These are phyloP conservation scores for Leccinum longicurvipes DNA, from an alignment of 768 basidiomycete genomes.

Conservation along the genomic window DNA sequence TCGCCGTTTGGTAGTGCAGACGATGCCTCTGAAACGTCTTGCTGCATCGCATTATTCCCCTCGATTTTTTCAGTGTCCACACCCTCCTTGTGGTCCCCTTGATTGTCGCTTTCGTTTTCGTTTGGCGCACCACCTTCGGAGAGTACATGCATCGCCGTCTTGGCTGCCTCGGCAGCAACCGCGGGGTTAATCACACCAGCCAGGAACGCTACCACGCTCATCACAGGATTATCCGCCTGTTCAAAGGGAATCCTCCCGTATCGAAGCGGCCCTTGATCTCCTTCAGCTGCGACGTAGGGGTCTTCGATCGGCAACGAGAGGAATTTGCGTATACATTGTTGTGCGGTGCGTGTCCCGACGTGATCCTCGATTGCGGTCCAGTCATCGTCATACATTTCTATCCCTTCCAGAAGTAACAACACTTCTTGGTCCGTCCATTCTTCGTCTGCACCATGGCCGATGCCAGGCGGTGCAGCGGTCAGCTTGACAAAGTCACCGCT, in stretches of 20 bases:
- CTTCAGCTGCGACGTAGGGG: conserved; percentile 78
- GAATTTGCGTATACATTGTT: conserved; percentile 96
- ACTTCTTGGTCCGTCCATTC: conserved; percentile 93
- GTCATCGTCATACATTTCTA: conserved; percentile 98
- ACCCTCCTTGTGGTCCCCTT: conserved; percentile 32
- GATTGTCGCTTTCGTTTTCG: conserved; percentile 27
- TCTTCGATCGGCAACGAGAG: conserved; percentile 96
- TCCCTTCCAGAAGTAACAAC: conserved; percentile 84
- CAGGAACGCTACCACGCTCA: conserved; percentile 97
- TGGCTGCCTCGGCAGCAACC: conserved; percentile 92
- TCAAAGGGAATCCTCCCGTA: conserved; percentile 86
- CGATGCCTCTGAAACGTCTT: conserved; percentile 23
- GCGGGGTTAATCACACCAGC: conserved; percentile 89
- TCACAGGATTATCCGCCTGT: conserved; percentile 94
- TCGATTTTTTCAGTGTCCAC: conserved; percentile 36
- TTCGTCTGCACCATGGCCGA: conserved; percentile 43
- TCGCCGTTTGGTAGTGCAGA: conserved; percentile 10
- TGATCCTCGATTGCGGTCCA: conserved; percentile 93
- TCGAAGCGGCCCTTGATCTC: conserved; percentile 68
- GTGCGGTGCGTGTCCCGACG: conserved; percentile 85
- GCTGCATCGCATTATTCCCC: conserved; percentile 39
- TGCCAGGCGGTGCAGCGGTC: conserved; percentile 37
- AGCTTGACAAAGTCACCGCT: conserved; percentile 96
- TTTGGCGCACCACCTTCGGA: conserved; percentile 55
- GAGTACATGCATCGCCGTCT: conserved; percentile 80